Evolutionary conservation across 2,329 filamentous ascomycete species (phyloP).

Genomic region (Teratosphaeria gauchensis): DNA sequence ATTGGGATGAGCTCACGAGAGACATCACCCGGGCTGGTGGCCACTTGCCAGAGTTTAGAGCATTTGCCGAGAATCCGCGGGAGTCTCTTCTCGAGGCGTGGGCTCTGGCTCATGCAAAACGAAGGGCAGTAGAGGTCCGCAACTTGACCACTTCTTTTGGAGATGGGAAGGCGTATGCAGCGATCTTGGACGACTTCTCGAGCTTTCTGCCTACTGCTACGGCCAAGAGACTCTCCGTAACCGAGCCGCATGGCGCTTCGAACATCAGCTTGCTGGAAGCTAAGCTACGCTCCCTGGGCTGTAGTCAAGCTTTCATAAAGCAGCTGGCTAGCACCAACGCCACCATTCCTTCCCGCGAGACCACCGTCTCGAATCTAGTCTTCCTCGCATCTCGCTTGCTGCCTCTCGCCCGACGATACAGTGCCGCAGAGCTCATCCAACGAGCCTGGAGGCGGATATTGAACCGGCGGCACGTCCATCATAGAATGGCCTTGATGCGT

Average conservation of each 20-base stretch:
- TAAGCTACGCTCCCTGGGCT: constrained; percentile 33
- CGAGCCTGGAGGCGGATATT: constrained; percentile 35
- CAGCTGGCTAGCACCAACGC: constrained; percentile 29
- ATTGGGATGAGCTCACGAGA: constrained; percentile 44
- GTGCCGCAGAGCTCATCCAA: constrained; percentile 46
- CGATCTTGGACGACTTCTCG: constrained; percentile 50
- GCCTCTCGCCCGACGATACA: constrained; percentile 37
- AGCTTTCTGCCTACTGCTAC: constrained; percentile 27
- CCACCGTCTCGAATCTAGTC: constrained; percentile 47
- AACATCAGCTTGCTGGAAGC: constrained; percentile 27
- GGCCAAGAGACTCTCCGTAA: constrained; percentile 11
- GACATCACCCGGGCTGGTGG: constrained; percentile 28
- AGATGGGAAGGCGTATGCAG: constrained; percentile 43
- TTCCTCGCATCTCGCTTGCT: constrained; percentile 52
- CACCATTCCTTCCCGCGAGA: constrained; percentile 43
- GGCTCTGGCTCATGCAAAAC: constrained; percentile 42
- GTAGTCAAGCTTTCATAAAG: constrained; percentile 34
- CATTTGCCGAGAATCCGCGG: constrained; percentile 5
- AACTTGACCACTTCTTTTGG: constrained; percentile 52
- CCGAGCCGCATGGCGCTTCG: constrained; percentile 17
- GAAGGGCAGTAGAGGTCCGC: constrained; percentile 36
- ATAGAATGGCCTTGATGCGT: constrained; percentile 30
- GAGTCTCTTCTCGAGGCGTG: constrained; percentile 43
- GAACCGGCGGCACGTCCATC: constrained; percentile 1
- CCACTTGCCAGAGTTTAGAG: background rate